phyloP scores from a whole-genome alignment of 495 filamentous ascomycete species.

The Tetracladium setigerum region DNA sequence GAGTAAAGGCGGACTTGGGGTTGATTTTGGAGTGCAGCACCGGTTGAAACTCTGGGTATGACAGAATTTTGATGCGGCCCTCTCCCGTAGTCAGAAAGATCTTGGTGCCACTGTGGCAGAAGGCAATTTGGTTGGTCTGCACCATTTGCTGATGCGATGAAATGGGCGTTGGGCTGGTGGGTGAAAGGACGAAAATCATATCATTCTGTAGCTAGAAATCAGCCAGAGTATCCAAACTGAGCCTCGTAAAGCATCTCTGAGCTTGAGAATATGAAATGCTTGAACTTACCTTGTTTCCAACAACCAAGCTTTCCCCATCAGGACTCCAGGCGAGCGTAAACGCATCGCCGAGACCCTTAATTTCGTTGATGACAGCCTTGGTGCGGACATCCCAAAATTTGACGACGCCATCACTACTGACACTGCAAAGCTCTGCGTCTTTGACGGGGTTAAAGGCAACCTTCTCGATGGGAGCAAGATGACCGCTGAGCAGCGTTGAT shows the following conservation, averaged over 20 bases:
- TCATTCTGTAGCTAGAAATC: slow-evolving; percentile 46
- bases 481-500: slow-evolving; percentile 81
- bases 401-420: slow-evolving; percentile 76
- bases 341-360: slow-evolving; percentile 75
- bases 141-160: slow-evolving; percentile 60
- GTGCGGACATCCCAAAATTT: slow-evolving; percentile 90
- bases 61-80: slow-evolving; percentile 72
- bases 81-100: slow-evolving; percentile 79
- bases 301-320: slow-evolving; percentile 74
- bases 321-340: slow-evolving; percentile 82
- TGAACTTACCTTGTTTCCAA: slow-evolving; percentile 68
- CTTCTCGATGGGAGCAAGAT: slow-evolving; percentile 69
- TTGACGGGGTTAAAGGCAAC: slow-evolving; percentile 84
- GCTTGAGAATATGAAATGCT: slow-evolving; percentile 14
- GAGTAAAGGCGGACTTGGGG: slow-evolving; percentile 42
- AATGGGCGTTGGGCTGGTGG: slow-evolving; percentile 40
- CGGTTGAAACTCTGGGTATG: slow-evolving; percentile 55
- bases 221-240: background rate
- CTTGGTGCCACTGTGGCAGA: slow-evolving; percentile 65
- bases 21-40: slow-evolving; percentile 31
- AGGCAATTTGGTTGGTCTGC: slow-evolving; percentile 76
- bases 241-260: background rate
- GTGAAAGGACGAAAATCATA: slow-evolving; percentile 57
- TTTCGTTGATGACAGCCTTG: slow-evolving; percentile 67
- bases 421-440: slow-evolving; percentile 82